These are phyloP conservation scores for Fragaria iinumae DNA, from an alignment of 306 rosid genomes.

Conservation along the genomic window DNA sequence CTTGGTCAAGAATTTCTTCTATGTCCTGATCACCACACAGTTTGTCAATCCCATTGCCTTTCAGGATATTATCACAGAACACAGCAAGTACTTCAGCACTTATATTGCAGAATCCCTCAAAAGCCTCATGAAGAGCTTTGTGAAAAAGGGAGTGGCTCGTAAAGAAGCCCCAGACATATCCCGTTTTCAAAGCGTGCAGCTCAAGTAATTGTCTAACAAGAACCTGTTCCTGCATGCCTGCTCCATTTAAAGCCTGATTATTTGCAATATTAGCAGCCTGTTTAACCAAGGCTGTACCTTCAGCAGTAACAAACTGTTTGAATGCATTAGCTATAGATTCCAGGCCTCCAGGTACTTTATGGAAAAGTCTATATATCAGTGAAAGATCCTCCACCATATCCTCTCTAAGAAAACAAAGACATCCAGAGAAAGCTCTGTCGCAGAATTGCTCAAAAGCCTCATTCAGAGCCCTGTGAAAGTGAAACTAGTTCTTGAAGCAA, in stretches of 20 bases:
- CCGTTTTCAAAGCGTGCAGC: slow-evolving; percentile 59
- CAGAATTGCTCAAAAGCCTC: slow-evolving; percentile 65
- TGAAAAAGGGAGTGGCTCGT: slow-evolving; percentile 49
- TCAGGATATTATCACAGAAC: slow-evolving; percentile 66
- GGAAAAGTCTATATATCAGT: slow-evolving; percentile 79
- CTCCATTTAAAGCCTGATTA: slow-evolving; percentile 27
- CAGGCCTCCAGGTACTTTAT: slow-evolving; percentile 61
- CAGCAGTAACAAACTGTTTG: slow-evolving; percentile 56
- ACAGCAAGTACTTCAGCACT: slow-evolving; percentile 63
- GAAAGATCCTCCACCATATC: slow-evolving; percentile 87
- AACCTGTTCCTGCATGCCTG: slow-evolving; percentile 64
- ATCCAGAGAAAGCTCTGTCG: slow-evolving; percentile 58
- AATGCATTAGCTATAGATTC: slow-evolving; percentile 54
- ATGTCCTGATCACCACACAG: slow-evolving; percentile 61
- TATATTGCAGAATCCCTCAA: slow-evolving; percentile 66
- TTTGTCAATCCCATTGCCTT: slow-evolving; percentile 58
- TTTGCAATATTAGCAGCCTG: slow-evolving; percentile 58
- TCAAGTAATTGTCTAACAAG: slow-evolving; percentile 54
- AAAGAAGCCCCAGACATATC: slow-evolving; percentile 49
- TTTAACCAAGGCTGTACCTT: slow-evolving; percentile 55
- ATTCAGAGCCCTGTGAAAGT: slow-evolving; percentile 63
- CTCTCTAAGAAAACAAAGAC: slow-evolving; percentile 80
- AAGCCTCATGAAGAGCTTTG: slow-evolving; percentile 68
- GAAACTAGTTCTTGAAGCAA: slow-evolving; percentile 49
- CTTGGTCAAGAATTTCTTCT: slow-evolving; percentile 66